Percentiles rank a stretch among this genome's conserved stretches.
phyloP scores from a whole-genome alignment of 495 filamentous ascomycete species.

The Podospora pseudoanserina region DNA sequence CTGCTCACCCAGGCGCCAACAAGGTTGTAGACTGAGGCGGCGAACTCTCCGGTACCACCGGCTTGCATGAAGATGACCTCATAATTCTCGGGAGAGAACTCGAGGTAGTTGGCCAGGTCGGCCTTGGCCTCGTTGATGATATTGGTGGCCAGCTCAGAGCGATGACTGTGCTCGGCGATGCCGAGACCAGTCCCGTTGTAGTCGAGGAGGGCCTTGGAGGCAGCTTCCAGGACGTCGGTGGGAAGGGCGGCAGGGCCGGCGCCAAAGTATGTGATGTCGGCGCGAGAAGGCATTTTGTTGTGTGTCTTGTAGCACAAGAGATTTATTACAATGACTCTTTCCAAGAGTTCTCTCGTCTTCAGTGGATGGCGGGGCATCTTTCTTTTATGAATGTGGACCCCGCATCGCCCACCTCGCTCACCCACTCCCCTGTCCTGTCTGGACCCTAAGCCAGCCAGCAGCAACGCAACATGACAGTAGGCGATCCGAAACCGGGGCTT shows the following conservation, averaged over 20 bases:
- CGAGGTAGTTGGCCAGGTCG: constrained; percentile 63
- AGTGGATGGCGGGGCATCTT: constrained; percentile 18
- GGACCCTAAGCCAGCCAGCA: not conserved
- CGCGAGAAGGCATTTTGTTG: constrained; percentile 30
- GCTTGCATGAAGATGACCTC: constrained; percentile 79
- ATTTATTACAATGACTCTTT: not conserved
- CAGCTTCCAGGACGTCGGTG: constrained; percentile 68
- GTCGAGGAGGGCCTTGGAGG: constrained; percentile 73
- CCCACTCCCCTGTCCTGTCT: constrained; percentile 8
- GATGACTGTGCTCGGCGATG: constrained; percentile 84
- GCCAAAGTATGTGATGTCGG: constrained; percentile 57
- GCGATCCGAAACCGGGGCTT: not conserved
- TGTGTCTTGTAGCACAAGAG: not conserved
- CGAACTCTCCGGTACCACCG: constrained; percentile 80
- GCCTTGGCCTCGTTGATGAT: constrained; percentile 65
- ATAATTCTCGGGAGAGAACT: constrained; percentile 67
- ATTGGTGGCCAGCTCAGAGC: constrained; percentile 67
- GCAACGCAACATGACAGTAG: not conserved
- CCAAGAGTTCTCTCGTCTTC: not conserved
- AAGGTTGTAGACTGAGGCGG: constrained; percentile 75
- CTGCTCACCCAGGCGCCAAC: constrained; percentile 75
- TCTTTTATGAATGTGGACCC: constrained; percentile 14
- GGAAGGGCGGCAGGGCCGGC: constrained; percentile 84
- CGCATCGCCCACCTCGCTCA: constrained; percentile 13
- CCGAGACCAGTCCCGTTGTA: constrained; percentile 77